Evolutionary conservation across 1,139 yeast genomes (phyloP), one percentile per base, ranked within the genome.

Genomic region (Protomyces arabidopsidicola): DNA sequence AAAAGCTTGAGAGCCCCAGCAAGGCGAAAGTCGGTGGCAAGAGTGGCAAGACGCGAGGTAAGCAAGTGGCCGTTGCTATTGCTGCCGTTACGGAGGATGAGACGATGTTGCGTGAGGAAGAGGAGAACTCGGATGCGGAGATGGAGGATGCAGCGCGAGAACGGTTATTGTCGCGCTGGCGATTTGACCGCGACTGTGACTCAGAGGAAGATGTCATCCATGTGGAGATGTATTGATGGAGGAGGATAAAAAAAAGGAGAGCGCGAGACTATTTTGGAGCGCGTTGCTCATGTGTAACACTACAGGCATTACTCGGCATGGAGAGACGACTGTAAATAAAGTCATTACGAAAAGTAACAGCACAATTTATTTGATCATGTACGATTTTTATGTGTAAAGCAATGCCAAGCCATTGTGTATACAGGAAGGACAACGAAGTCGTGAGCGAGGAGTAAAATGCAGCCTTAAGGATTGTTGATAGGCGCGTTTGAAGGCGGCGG

Each of bases 121-220:
- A 31, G 12, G 55, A 35, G 9, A 12, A 48, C 18, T 34, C 45
- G 31, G 54, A 50, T 20, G 45, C 50, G 36, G 36, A 9, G 31
- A 10, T 48, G 35, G 39, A 51, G 22, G 53, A 45, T 27, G 48
- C 48, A 24, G 48, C 48, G 20, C 20, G 22, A 42, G 48, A 42
- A 18, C 48, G 48, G 20, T 10, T n/a, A 9, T 18, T 42, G 48
- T 42, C 48, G 12, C 55, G 62, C 3, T 58, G 62, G 62, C n/a
- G 31, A 10, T 52, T 52, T 31, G 62, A 58, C 52, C 53, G 52
- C 18, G 62, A 58, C 35, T 52, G 52, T 12, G 62, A 58, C 31
- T 55, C 62, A n/a, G 62, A 58, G 16, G 62, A 58, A 51, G 62
- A 58, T 51, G 62, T 55, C 48, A 58, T 58, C 45, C 39, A 58